A percentile compares a stretch with the other conserved stretches of the same genome.
Conservation (phyloP, 306 rosid genomes). For the Malus asiatica region DNA sequence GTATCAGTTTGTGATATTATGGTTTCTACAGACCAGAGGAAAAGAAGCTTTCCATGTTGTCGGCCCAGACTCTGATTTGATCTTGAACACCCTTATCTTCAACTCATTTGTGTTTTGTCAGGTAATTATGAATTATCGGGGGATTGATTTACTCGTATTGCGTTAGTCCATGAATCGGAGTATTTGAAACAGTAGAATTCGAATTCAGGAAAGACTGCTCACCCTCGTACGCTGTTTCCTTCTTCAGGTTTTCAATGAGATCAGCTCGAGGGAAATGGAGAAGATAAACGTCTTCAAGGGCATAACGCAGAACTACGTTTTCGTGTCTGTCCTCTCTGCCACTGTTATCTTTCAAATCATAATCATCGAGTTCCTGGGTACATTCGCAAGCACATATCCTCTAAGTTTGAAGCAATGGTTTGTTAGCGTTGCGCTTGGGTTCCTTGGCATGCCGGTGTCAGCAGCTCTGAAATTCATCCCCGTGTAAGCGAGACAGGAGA, state of each 20-base stretch:
- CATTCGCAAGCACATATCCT: constrained; percentile 80
- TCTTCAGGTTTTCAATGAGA: constrained; percentile 82
- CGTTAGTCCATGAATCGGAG: not conserved
- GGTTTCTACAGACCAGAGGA: constrained; percentile 93
- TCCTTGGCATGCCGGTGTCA: constrained; percentile 88
- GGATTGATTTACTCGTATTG: not conserved
- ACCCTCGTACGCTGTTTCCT: constrained; percentile 1
- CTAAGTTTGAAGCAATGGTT: constrained; percentile 69
- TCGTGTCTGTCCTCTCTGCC: constrained; percentile 63
- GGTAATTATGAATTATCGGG: constrained; percentile 40
- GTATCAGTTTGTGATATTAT: constrained; percentile 72
- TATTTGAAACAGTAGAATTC: not conserved
- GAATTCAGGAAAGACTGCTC: not conserved
- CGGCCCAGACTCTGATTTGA: constrained; percentile 65
- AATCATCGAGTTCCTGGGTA: constrained; percentile 67
- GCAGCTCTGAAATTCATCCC: constrained; percentile 81
- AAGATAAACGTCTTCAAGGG: constrained; percentile 83
- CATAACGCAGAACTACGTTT: constrained; percentile 70
- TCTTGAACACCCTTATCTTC: constrained; percentile 84
- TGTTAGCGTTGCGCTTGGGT: constrained; percentile 52
- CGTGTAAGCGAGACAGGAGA: constrained; percentile 43
- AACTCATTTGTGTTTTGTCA: constrained; percentile 94
- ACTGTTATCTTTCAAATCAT: constrained; percentile 78
- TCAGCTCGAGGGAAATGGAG: constrained; percentile 97
- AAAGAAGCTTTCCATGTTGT: constrained; percentile 56